These are phyloP conservation scores for Zygosaccharomyces pseudobailii DNA, from an alignment of 1,139 yeast species.

Conservation along the genomic window DNA sequence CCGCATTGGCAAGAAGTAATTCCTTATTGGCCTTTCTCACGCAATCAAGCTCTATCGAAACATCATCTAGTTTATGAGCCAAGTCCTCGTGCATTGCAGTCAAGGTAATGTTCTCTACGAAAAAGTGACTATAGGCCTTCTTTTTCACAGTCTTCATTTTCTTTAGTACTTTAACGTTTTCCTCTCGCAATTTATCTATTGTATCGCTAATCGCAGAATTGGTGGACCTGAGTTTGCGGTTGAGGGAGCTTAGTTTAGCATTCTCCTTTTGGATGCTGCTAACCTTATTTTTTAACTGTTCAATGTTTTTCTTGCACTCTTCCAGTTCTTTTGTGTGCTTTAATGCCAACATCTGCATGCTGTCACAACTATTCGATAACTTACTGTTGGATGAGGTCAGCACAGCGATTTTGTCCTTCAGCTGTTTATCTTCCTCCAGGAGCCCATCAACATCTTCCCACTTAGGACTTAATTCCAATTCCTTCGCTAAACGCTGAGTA, in stretches of 20 bases:
- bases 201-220: background rate
- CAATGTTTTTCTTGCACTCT: background rate
- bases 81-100: background rate
- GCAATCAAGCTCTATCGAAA: background rate
- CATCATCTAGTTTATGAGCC: background rate
- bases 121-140: background rate
- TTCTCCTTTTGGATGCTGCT: background rate
- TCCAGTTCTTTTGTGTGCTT: background rate
- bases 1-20: background rate
- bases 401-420: background rate
- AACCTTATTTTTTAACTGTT: background rate
- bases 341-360: background rate
- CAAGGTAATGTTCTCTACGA: background rate
- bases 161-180: background rate
- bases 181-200: background rate
- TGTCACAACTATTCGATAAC: background rate
- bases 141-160: background rate
- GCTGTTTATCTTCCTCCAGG: background rate
- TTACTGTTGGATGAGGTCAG: background rate
- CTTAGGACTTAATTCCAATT: background rate
- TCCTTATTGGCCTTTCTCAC: background rate
- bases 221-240: background rate
- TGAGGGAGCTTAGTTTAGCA: background rate
- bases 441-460: constrained; percentile 4
- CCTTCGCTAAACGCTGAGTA: background rate